A percentile compares a stretch with the other conserved stretches of the same genome.
phyloP scores from a whole-genome alignment of 495 filamentous ascomycete species.

The Penicillium canescens region DNA sequence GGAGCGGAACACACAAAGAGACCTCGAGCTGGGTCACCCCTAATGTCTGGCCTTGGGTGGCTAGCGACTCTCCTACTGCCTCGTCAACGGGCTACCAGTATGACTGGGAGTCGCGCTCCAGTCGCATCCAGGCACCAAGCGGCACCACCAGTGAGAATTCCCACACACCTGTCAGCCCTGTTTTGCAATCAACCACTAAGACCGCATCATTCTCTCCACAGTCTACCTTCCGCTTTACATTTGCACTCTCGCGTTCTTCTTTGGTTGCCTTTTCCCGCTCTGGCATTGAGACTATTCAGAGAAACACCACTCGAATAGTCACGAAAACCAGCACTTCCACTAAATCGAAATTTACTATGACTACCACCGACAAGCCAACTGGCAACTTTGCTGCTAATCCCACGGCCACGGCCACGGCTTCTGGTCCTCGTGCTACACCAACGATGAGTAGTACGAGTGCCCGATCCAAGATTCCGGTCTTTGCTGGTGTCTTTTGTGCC shows the following conservation, averaged over 20 bases:
- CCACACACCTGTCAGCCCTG: constrained; percentile 17
- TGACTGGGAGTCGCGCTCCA: constrained; percentile 71
- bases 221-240: constrained; percentile 53
- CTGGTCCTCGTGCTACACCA: constrained; percentile 16
- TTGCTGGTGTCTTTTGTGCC: constrained; percentile 19
- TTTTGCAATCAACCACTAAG: constrained; percentile 14
- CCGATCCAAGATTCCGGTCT: constrained; percentile 6
- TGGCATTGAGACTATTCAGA: constrained; percentile 37
- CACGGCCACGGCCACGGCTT: not conserved
- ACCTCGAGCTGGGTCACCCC: constrained; percentile 50
- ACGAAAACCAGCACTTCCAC: constrained; percentile 3
- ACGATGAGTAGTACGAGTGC: constrained; percentile 14
- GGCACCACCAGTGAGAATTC: constrained; percentile 52
- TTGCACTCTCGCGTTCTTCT: constrained; percentile 42
- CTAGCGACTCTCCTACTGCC: constrained; percentile 39
- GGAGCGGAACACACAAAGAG: constrained; percentile 63
- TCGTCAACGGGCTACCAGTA: constrained; percentile 57
- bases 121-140: constrained; percentile 54
- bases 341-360: not conserved
- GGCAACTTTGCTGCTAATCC: not conserved
- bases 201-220: constrained; percentile 18
- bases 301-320: constrained; percentile 8
- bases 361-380: not conserved
- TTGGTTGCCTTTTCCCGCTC: constrained; percentile 47
- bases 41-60: constrained; percentile 63